Base-by-base conservation (phyloP, 2,329 filamentous ascomycete genomes). In the Colletotrichum sp. region DNA sequence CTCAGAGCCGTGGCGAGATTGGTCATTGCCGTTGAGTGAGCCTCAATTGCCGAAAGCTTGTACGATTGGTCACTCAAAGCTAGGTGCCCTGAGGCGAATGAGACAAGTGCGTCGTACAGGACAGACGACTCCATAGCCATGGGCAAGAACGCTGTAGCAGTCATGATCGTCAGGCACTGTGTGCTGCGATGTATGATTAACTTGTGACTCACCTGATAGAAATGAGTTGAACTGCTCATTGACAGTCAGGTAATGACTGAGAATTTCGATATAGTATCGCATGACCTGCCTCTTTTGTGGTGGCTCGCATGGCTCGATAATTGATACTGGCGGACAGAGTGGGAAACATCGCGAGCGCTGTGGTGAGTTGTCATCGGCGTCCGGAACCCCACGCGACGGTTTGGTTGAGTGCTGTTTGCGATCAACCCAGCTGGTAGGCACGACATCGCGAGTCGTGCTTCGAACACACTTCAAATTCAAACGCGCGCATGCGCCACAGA, bases 41-140 rank as follows among this genome's bases (percentile, higher is more conserved):
- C 69, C 18, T 78, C 52, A 1, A 78, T 57, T 10, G 76, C 72
- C 5, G 66, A 64, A 5, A 76, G 66, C 12, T 26, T 57, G 36
- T 76, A 77, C 1, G 68, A 57, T 3, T 62, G 24, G 21, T 78
- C 64, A 9, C 39, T 65, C 21, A 78, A 69, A 2, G 76, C 76
- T 7, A 78, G 32, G 13, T 78, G 77, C 3, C 76, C 72, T 2
- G 76, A 71, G 8, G 77, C 72, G 4, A 78, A 74, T 0, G 77
- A 69, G 8, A 78, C 60, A 4, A 78, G 57, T 5, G 77, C 76
- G 26, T 77, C 77, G 28, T 76, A 77, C 3, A 78, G 65, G 10
- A 77, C 69, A 10, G 34, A 60, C 4, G 77, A 78, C 49, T 78
- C 76, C 76, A 78, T 78, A 5, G 77, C 77, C 77, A 78, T 78